Evolutionary conservation across 176 grass and related monocot species (phyloP).

Genomic region (Dendrocalamus sinicus): DNA sequence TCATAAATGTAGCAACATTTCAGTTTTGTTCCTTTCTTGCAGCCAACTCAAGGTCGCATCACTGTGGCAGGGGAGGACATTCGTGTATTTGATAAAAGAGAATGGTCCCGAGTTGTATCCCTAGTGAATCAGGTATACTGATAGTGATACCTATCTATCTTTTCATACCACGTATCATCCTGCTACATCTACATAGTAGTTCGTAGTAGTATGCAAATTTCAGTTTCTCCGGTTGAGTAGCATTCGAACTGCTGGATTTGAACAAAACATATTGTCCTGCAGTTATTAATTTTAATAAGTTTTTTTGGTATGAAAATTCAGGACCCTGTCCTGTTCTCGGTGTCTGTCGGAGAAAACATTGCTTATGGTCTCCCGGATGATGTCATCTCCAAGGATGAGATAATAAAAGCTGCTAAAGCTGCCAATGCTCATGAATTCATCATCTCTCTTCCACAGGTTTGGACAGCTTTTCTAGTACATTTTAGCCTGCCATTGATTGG

Average conservation of each 20-base stretch:
- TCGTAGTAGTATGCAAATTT: conserved; percentile 1
- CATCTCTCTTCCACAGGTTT: conserved; percentile 91
- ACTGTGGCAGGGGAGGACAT: conserved; percentile 95
- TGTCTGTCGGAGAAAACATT: conserved; percentile 93
- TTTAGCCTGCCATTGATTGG: conserved; percentile 15
- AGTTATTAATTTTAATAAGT: not conserved
- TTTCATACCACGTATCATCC: not conserved
- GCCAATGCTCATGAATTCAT: conserved; percentile 99
- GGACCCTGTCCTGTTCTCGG: conserved; percentile 92
- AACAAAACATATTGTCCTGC: not conserved
- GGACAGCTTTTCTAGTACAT: not conserved
- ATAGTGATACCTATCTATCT: not conserved
- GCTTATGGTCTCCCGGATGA: conserved; percentile 95
- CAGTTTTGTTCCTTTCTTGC: conserved; percentile 36
- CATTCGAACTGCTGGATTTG: not conserved
- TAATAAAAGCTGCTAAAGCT: conserved; percentile 97
- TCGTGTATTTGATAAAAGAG: conserved; percentile 92
- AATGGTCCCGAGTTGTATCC: conserved; percentile 90
- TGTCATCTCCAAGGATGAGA: conserved; percentile 89
- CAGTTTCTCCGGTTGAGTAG: conserved; percentile 31
- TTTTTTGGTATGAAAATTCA: conserved; percentile 31
- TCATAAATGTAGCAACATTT: conserved; percentile 40
- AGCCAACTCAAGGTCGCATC: conserved; percentile 88
- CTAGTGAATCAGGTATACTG: conserved; percentile 81
- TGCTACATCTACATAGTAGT: not conserved